These are phyloP conservation scores for Cryphonectria parasitica DNA, from an alignment of 2,329 filamentous ascomycete genomes.

Conservation along the genomic window DNA sequence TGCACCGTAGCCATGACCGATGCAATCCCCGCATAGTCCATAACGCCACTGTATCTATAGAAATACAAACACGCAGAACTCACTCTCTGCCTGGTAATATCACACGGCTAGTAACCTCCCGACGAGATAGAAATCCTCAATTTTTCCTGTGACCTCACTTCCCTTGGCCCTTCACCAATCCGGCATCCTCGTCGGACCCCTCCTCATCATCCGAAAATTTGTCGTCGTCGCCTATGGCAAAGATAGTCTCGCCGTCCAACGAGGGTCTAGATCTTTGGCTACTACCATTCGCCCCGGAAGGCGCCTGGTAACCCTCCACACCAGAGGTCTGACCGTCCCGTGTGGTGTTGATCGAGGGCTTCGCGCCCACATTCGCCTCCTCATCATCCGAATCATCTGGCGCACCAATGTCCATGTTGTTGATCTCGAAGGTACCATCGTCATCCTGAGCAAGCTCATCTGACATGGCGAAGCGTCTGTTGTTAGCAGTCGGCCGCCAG, in stretches of 20 bases:
- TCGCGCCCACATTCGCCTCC: slow-evolving; percentile 54
- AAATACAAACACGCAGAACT: slow-evolving; percentile 20
- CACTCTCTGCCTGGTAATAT: neutral
- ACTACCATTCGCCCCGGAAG: slow-evolving; percentile 24
- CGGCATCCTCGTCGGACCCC: slow-evolving; percentile 58
- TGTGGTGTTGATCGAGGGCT: slow-evolving; percentile 32
- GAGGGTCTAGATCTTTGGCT: slow-evolving; percentile 51
- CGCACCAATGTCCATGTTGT: slow-evolving; percentile 87
- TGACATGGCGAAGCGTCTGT: slow-evolving; percentile 96
- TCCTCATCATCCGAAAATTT: slow-evolving; percentile 77
- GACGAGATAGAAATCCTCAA: neutral
- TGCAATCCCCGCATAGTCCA: slow-evolving; percentile 18
- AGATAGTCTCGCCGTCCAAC: slow-evolving; percentile 89
- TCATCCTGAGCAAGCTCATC: slow-evolving; percentile 95
- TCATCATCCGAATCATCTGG: slow-evolving; percentile 66
- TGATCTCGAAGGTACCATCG: slow-evolving; percentile 92
- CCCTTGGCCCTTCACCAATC: slow-evolving; percentile 54
- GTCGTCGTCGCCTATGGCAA: slow-evolving; percentile 89
- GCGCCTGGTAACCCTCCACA: slow-evolving; percentile 21
- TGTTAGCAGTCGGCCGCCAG: slow-evolving; percentile 96
- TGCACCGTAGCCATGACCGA: slow-evolving; percentile 15
- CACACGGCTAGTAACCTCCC: neutral
- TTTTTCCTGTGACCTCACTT: slow-evolving; percentile 31
- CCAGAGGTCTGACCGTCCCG: slow-evolving; percentile 27
- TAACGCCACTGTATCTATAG: slow-evolving; percentile 25